Base-by-base conservation (phyloP, 768 basidiomycete genomes). In the Amanita muscaria region DNA sequence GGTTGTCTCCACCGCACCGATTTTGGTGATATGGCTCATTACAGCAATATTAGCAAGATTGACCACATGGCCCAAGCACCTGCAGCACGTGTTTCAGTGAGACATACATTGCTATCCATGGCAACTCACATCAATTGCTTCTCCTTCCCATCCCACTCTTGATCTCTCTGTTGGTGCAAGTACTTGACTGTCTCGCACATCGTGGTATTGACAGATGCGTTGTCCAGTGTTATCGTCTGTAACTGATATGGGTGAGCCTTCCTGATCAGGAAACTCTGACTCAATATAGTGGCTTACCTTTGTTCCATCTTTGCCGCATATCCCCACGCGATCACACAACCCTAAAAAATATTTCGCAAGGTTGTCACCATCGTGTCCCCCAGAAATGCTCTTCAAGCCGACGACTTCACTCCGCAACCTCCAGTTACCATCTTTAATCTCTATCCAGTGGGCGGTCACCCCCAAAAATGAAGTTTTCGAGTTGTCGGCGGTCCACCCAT, bases 1-100 rank as follows among this genome's bases (percentile, higher is more conserved):
- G 5, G 53, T 40, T 0, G 49, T 63, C 30, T 63, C 58, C 1
- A 63, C 41, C 1, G 52, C 54, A 0, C 53, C 52, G 11, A 58
- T 57, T 39, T 58, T 53, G 1, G 60, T 65, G 30, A 66, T 59
- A n/a, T 56, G 40, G 2, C 9, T 14, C 62, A 65, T 65, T 18
- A 62, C 41, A 24, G 49, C 59, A 4, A 58, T 42, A 21, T 48
- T 54, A 0, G 36, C 53, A 3, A 65, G 55, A 22, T 64, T 61
- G 4, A 62, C 45, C 8, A 63, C 52, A 42, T 64, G 62, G 0
- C 46, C 57, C 1, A 65, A 49, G 46, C 61, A 64, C n/a, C 56
- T 61, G 34, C 19, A 23, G 12, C 19, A 21, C 23, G 22, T 19
- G 22, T 23, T 39, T 15, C 6, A 9, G 7, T 10, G 16, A 22